Conservation (phyloP, 495 filamentous ascomycete genomes). For the Xylaria telfairii region DNA sequence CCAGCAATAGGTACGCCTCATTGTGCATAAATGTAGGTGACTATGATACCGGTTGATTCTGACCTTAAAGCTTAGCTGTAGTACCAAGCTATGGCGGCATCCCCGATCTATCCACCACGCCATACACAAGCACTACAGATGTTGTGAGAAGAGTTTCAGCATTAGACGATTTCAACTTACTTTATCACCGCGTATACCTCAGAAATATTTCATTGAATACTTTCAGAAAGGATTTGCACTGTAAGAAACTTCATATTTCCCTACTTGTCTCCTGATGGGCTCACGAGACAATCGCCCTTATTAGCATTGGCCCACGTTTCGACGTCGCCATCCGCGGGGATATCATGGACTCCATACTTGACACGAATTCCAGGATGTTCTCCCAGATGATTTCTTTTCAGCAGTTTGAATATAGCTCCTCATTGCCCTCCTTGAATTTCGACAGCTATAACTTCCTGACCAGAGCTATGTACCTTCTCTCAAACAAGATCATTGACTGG, state of each 20-base stretch:
- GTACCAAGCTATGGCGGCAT: background rate
- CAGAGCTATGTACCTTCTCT: slow-evolving; percentile 21
- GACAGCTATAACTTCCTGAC: slow-evolving; percentile 17
- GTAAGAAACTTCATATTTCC: background rate
- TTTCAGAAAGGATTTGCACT: background rate
- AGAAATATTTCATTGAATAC: background rate
- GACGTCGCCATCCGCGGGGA: background rate
- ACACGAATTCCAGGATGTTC: background rate
- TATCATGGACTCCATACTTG: background rate
- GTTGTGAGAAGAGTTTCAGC: background rate
- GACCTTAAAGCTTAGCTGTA: background rate
- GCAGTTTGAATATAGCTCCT: background rate
- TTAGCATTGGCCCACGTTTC: background rate
- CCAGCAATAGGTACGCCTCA: background rate
- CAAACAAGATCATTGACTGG: slow-evolving; percentile 5
- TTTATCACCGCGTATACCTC: background rate
- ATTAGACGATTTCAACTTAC: background rate
- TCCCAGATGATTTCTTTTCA: slow-evolving; percentile 9
- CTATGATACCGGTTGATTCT: background rate
- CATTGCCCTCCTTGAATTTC: slow-evolving; percentile 14
- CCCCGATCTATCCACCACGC: background rate
- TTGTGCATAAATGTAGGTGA: background rate
- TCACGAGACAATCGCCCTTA: background rate
- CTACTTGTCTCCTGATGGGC: background rate
- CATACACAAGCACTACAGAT: background rate